These are phyloP conservation scores for Uncinocarpus reesii DNA, from an alignment of 2,329 filamentous ascomycete species.

Conservation along the genomic window DNA sequence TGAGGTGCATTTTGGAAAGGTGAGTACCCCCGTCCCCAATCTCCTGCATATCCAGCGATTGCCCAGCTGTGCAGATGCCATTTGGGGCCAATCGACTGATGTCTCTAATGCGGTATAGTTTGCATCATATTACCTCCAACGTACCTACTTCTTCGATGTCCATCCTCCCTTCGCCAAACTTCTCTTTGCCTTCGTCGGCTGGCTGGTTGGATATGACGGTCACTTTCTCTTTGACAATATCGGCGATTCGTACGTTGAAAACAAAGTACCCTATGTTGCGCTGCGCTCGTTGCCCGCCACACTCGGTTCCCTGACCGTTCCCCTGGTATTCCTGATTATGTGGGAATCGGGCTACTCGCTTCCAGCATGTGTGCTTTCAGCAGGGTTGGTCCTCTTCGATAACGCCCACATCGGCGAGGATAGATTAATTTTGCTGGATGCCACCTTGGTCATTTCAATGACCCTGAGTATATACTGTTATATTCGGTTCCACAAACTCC, in stretches of 20 bases:
- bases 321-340: conserved; percentile 95
- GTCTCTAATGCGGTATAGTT: conserved; percentile 29
- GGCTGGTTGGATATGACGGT: conserved; percentile 94
- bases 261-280: conserved; percentile 94
- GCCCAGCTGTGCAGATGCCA: background rate
- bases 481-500: conserved; percentile 93
- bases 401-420: conserved; percentile 98
- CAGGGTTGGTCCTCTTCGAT: conserved; percentile 82
- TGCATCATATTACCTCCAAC: conserved; percentile 71
- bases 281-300: conserved; percentile 88
- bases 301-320: conserved; percentile 82
- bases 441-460: conserved; percentile 91
- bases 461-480: conserved; percentile 88
- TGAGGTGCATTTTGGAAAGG: conserved; percentile 99
- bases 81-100: conserved; percentile 1
- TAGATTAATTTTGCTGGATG: conserved; percentile 85
- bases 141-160: conserved; percentile 99
- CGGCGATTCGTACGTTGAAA: conserved; percentile 91
- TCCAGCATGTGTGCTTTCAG: conserved; percentile 78
- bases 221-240: conserved; percentile 99
- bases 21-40: conserved; percentile 33
- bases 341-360: conserved; percentile 98
- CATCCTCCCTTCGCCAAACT: conserved; percentile 98
- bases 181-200: conserved; percentile 91
- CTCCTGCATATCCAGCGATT: background rate